Percentiles rank a stretch among this genome's conserved stretches.
phyloP scores from a whole-genome alignment of 345 rosid species.

The Schrenkiella parvula region DNA sequence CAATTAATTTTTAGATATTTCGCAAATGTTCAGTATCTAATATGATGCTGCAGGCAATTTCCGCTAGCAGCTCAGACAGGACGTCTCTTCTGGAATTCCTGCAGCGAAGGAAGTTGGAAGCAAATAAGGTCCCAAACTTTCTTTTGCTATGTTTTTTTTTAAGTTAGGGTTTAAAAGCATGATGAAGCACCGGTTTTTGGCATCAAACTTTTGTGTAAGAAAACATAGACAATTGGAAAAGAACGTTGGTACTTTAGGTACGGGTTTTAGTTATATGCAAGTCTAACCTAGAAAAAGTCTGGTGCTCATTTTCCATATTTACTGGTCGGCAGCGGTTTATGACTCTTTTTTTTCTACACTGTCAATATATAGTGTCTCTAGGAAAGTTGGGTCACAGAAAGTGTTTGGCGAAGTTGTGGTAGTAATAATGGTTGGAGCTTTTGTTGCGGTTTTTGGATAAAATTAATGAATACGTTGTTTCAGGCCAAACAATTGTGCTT shows the following conservation, averaged over 20 bases:
- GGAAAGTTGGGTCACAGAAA: background rate
- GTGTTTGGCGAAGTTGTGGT: background rate
- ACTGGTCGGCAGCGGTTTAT: background rate
- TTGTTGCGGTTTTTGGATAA: slow-evolving; percentile 4
- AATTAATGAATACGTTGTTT: slow-evolving; percentile 25
- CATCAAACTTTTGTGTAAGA: background rate
- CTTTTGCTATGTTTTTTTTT: slow-evolving; percentile 5
- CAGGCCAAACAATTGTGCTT: slow-evolving; percentile 92
- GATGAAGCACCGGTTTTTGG: background rate
- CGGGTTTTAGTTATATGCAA: slow-evolving; percentile 2
- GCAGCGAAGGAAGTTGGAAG: slow-evolving; percentile 89
- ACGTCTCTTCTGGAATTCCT: slow-evolving; percentile 81
- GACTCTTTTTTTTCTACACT: background rate
- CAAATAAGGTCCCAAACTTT: slow-evolving; percentile 61
- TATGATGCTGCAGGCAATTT: slow-evolving; percentile 63
- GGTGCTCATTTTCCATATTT: background rate
- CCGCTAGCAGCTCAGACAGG: slow-evolving; percentile 92
- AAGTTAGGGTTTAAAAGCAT: background rate
- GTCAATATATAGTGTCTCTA: background rate
- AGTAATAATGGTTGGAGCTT: slow-evolving; percentile 11
- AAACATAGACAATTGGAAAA: background rate
- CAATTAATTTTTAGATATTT: background rate
- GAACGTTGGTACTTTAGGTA: background rate
- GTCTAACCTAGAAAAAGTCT: background rate
- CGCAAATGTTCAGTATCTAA: background rate